These are phyloP conservation scores for Plasmodium inui DNA, from an alignment of 169 alveolate species.

Conservation along the genomic window DNA sequence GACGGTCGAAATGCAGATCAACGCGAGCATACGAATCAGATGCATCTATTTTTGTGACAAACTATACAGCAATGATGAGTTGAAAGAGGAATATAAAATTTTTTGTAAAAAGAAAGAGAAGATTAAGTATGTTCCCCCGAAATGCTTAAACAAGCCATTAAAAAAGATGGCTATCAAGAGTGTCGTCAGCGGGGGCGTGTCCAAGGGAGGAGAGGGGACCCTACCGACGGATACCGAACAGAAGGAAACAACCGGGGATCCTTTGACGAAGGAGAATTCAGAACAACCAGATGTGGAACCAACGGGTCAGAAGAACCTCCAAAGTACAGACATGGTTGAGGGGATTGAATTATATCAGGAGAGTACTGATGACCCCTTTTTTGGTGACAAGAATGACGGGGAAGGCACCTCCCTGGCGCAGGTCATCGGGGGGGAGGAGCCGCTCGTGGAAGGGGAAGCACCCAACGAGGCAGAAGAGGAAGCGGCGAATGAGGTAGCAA, in stretches of 20 bases:
- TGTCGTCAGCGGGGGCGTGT: not conserved
- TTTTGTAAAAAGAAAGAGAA: slow-evolving; percentile 52
- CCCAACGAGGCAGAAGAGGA: not conserved
- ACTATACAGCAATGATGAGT: slow-evolving; percentile 90
- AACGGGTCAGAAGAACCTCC: not conserved
- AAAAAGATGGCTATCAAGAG: slow-evolving; percentile 44
- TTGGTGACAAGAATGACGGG: slow-evolving; percentile 17
- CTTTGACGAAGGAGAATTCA: not conserved
- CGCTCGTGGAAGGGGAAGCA: not conserved
- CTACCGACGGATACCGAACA: not conserved
- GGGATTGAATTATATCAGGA: not conserved
- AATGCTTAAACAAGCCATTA: slow-evolving; percentile 15
- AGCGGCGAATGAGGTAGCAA: not conserved
- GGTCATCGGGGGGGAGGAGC: not conserved
- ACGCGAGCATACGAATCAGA: slow-evolving; percentile 97
- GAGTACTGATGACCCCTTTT: not conserved
- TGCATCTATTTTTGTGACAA: slow-evolving; percentile 97
- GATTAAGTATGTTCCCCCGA: slow-evolving; percentile 31
- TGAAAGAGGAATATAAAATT: slow-evolving; percentile 77
- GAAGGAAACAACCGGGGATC: not conserved
- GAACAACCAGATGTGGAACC: not conserved
- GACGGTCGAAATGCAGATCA: slow-evolving; percentile 95
- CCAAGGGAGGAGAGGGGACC: slow-evolving; percentile 18
- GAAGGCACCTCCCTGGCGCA: slow-evolving; percentile 12
- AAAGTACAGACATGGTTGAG: not conserved